phyloP scores from a whole-genome alignment of 2,329 filamentous ascomycete species.

The Dactylellina cionopaga region DNA sequence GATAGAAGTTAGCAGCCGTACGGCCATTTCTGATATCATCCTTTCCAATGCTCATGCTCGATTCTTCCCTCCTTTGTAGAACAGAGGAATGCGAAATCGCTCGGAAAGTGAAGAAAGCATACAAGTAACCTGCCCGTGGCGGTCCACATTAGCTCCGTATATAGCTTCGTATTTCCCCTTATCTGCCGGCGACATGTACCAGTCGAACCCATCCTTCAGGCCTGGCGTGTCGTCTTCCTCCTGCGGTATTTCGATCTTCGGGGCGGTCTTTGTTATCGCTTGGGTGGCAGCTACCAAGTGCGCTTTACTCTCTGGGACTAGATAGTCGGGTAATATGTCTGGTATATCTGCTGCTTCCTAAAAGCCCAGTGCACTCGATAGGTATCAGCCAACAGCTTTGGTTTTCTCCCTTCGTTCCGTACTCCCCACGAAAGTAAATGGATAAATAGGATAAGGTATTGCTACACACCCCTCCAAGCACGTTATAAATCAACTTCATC shows the following conservation, averaged over 20 bases:
- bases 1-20: neutral
- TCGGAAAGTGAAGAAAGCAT: constrained; percentile 58
- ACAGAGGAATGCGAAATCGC: constrained; percentile 3
- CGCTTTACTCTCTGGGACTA: constrained; percentile 93
- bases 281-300: constrained; percentile 85
- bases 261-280: constrained; percentile 80
- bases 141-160: constrained; percentile 89
- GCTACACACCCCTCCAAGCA: constrained; percentile 86
- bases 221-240: constrained; percentile 80
- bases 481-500: constrained; percentile 96
- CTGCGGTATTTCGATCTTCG: constrained; percentile 84
- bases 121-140: constrained; percentile 85
- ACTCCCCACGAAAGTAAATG: neutral
- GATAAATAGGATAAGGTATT: constrained; percentile 1
- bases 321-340: constrained; percentile 85
- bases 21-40: neutral
- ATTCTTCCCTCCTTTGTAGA: neutral
- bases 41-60: neutral
- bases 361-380: constrained; percentile 1
- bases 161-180: constrained; percentile 97
- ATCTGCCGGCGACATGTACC: constrained; percentile 96
- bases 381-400: constrained; percentile 10
- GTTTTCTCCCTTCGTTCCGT: constrained; percentile 22
- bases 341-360: constrained; percentile 94
- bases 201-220: constrained; percentile 96